phyloP scores from a whole-genome alignment of 2,329 filamentous ascomycete species.

The Sporothrix luriei region DNA sequence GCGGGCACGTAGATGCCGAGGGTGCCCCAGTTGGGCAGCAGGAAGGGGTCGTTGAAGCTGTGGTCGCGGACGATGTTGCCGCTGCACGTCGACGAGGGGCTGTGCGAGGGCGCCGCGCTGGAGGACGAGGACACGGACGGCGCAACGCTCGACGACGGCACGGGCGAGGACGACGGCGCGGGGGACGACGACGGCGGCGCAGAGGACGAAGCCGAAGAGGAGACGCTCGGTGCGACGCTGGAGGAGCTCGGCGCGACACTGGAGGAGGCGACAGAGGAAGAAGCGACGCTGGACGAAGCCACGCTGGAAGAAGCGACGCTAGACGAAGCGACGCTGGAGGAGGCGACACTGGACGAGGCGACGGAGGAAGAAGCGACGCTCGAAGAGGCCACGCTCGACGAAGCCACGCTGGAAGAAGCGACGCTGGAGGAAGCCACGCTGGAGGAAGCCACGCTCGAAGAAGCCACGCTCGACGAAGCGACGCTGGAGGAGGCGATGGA shows the following conservation, averaged over 20 bases:
- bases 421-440: background rate
- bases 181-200: background rate
- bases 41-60: background rate
- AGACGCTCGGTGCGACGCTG: too few species aligned
- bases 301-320: background rate
- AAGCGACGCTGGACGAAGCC: background rate
- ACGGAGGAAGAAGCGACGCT: background rate
- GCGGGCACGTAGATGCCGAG: background rate
- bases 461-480: too few species aligned
- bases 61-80: slow-evolving; percentile 22
- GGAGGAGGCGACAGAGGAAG: background rate
- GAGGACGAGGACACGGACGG: slow-evolving; percentile 2
- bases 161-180: background rate
- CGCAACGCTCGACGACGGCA: background rate
- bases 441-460: background rate
- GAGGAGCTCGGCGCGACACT: background rate
- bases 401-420: background rate
- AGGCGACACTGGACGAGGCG: background rate
- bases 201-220: background rate
- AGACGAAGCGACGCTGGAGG: background rate
- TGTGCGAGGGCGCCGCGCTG: background rate
- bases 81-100: background rate
- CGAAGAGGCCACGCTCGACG: background rate
- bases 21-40: slow-evolving; percentile 18
- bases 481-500: background rate